Evolutionary conservation across 139 green algal genomes (phyloP).

Genomic region (Coccomyxa sp.): DNA sequence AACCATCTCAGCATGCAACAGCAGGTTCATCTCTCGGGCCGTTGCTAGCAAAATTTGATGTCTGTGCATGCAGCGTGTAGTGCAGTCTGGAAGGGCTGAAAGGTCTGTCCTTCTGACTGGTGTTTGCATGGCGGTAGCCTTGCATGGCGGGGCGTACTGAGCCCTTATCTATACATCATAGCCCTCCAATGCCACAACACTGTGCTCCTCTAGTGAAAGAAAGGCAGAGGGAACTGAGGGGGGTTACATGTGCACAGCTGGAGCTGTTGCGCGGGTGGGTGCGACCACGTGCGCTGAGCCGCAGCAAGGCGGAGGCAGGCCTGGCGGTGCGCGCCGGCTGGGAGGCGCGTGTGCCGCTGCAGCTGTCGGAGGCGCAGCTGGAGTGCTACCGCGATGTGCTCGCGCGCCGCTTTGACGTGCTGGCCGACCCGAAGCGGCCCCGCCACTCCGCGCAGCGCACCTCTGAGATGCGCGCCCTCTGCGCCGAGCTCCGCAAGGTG

Average conservation of each 20-base stretch:
- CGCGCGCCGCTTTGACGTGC: constrained; percentile 43
- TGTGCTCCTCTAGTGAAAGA: too few relatives aligned
- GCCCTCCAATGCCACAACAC: too few relatives aligned
- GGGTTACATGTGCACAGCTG: not conserved
- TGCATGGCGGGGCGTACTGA: too few relatives aligned
- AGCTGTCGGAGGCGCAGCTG: constrained; percentile 35
- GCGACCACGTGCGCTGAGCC: not conserved
- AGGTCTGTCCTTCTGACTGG: too few relatives aligned
- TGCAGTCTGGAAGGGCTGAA: too few relatives aligned
- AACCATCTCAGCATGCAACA: too few relatives aligned
- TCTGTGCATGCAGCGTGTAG: too few relatives aligned
- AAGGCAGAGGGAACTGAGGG: too few relatives aligned
- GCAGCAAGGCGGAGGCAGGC: not conserved
- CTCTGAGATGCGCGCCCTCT: constrained; percentile 43
- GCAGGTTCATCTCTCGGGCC: too few relatives aligned
- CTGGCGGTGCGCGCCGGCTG: not conserved
- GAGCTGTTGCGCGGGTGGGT: not conserved
- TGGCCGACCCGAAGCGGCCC: constrained; percentile 50
- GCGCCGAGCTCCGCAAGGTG: constrained; percentile 50
- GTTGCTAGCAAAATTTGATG: too few relatives aligned
- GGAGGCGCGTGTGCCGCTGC: constrained; percentile 43
- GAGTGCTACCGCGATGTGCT: constrained; percentile 57
- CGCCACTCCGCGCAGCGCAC: constrained; percentile 34
- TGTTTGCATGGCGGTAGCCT: too few relatives aligned
- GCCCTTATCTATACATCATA: too few relatives aligned